Evolutionary conservation across 129 eudicot species (phyloP).

Genomic region (Artemisia annua): DNA sequence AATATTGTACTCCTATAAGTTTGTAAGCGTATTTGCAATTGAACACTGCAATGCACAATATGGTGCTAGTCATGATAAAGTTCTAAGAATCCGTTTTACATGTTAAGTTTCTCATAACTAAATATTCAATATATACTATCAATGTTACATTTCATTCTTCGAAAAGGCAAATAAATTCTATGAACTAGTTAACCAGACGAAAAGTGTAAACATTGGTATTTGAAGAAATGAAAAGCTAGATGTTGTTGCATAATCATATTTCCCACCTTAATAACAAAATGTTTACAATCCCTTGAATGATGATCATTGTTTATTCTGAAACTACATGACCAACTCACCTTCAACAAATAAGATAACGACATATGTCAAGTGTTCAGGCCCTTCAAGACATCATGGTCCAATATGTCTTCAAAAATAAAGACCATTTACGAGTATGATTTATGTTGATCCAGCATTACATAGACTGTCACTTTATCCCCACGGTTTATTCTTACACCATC

Average conservation of each 20-base stretch:
- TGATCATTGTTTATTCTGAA: constrained; percentile 20
- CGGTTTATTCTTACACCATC: constrained; percentile 31
- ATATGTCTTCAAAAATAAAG: constrained; percentile 37
- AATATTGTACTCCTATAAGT: constrained; percentile 1
- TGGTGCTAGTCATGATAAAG: not conserved
- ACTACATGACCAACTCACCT: constrained; percentile 19
- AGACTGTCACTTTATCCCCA: constrained; percentile 43
- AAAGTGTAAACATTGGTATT: not conserved
- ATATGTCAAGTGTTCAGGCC: constrained; percentile 24
- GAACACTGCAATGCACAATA: not conserved
- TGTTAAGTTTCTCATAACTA: too few relatives aligned
- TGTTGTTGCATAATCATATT: constrained; percentile 35
- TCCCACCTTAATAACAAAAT: constrained; percentile 31
- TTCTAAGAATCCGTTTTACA: not conserved
- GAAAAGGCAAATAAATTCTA: not conserved
- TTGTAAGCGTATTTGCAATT: not conserved
- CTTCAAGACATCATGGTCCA: constrained; percentile 31
- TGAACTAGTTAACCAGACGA: not conserved
- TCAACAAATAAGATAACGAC: constrained; percentile 12
- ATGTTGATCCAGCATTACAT: constrained; percentile 42
- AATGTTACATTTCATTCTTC: too few relatives aligned
- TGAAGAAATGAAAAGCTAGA: not conserved
- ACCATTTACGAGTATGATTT: constrained; percentile 38
- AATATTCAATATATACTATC: too few relatives aligned
- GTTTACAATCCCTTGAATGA: constrained; percentile 19